These are phyloP conservation scores for Fraxinus albicans DNA, from an alignment of 305 asterid genomes.

Conservation along the genomic window DNA sequence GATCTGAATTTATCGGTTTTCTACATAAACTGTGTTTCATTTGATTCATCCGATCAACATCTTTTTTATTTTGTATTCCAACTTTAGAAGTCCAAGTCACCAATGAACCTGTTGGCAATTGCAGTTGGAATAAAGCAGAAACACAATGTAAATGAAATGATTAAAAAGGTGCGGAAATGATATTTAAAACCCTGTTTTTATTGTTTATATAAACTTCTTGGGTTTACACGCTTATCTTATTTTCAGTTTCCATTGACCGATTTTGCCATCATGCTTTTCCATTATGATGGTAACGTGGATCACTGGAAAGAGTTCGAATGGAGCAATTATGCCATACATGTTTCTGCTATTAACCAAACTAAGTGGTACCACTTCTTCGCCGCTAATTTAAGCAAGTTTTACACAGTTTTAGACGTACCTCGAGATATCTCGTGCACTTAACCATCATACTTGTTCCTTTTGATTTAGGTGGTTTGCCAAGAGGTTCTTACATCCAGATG, in stretches of 20 bases:
- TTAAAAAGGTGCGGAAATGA: conserved; percentile 51
- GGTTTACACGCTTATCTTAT: conserved; percentile 22
- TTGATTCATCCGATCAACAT: conserved; percentile 24
- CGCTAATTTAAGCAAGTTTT: background rate
- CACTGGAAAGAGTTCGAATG: conserved; percentile 71
- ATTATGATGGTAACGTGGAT: conserved; percentile 71
- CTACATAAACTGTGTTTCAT: background rate
- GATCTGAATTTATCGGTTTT: background rate
- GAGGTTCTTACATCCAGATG: conserved; percentile 82
- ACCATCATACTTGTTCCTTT: conserved; percentile 1
- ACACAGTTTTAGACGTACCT: background rate
- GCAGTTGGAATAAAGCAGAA: conserved; percentile 79
- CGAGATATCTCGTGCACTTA: background rate
- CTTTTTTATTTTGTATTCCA: conserved; percentile 8
- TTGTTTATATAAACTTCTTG: background rate
- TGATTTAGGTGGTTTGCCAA: conserved; percentile 82
- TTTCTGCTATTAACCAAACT: conserved; percentile 72
- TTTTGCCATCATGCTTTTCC: conserved; percentile 71
- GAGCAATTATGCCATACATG: conserved; percentile 54
- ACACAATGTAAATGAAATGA: conserved; percentile 58
- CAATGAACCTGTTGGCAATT: conserved; percentile 64
- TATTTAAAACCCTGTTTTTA: background rate
- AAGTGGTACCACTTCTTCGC: conserved; percentile 49
- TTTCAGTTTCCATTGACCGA: conserved; percentile 52
- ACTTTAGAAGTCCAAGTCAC: conserved; percentile 45